These are phyloP conservation scores for Blastocystis sp. DNA, from an alignment of 352 stramenopile species.

Conservation along the genomic window DNA sequence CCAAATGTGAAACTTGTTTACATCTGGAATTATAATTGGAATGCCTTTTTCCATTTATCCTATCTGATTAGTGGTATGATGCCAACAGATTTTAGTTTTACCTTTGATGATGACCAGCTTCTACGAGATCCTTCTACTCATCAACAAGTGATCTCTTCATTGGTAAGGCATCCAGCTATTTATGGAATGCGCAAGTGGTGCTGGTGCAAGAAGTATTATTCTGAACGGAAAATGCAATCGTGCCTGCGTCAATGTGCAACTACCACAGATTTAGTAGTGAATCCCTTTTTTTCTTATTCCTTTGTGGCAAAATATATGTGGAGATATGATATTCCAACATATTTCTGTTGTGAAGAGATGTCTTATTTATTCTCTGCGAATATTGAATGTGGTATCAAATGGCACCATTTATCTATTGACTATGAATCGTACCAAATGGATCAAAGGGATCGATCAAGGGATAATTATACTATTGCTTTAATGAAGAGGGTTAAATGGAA, in stretches of 20 bases:
- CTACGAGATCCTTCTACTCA: neutral
- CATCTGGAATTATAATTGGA: slow-evolving; percentile 59
- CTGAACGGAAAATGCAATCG: neutral
- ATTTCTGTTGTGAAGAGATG: slow-evolving; percentile 57
- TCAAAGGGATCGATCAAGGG: neutral
- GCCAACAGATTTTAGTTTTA: neutral
- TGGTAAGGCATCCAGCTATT: neutral
- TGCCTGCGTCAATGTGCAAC: neutral
- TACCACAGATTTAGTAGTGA: slow-evolving; percentile 11
- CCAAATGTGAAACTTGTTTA: neutral
- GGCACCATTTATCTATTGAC: neutral
- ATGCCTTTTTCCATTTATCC: slow-evolving; percentile 41
- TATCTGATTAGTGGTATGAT: slow-evolving; percentile 26
- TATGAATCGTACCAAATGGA: slow-evolving; percentile 32
- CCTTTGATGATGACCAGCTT: slow-evolving; percentile 51
- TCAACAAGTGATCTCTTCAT: neutral
- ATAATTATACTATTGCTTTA: neutral
- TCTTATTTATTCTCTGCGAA: slow-evolving; percentile 18
- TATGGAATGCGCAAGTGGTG: slow-evolving; percentile 30
- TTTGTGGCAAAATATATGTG: slow-evolving; percentile 18
- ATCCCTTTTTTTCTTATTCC: slow-evolving; percentile 39
- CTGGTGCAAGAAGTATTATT: slow-evolving; percentile 35
- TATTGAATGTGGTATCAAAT: slow-evolving; percentile 25
- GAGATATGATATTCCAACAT: slow-evolving; percentile 54
- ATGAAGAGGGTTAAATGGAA: slow-evolving; percentile 63